phyloP scores from a whole-genome alignment of 768 basidiomycete species.

The Termitomyces sp. region DNA sequence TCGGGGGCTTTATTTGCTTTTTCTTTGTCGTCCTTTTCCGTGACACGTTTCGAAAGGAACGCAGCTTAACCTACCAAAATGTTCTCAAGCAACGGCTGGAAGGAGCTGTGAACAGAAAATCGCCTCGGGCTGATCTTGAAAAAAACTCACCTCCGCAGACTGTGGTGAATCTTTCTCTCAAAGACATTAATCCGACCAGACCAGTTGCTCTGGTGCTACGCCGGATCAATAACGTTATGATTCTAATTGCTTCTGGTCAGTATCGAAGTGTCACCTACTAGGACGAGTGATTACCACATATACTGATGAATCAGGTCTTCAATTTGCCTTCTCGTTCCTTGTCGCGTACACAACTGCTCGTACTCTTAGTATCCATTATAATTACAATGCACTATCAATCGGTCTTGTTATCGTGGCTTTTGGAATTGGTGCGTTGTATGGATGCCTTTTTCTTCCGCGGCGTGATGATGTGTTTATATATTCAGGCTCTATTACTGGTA shows the following conservation, averaged over 20 bases:
- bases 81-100: conserved; percentile 45
- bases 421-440: conserved; percentile 56
- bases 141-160: conserved; percentile 19
- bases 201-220: conserved; percentile 56
- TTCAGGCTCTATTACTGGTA: conserved; percentile 34
- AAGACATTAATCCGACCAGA: conserved; percentile 69
- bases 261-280: not conserved
- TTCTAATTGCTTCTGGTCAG: conserved; percentile 62
- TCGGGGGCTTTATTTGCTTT: conserved; percentile 47
- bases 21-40: conserved; percentile 65
- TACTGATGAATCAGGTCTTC: conserved; percentile 39
- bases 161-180: conserved; percentile 37
- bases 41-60: conserved; percentile 80
- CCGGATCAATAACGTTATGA: conserved; percentile 61
- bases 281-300: not conserved
- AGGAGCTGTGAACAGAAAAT: conserved; percentile 7
- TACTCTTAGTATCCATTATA: conserved; percentile 58
- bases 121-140: conserved; percentile 14
- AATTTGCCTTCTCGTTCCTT: conserved; percentile 68
- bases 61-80: conserved; percentile 77
- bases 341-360: conserved; percentile 72
- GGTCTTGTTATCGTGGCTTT: conserved; percentile 75
- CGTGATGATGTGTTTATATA: not conserved
- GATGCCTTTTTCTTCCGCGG: not conserved
- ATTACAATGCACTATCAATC: conserved; percentile 62